Evolutionary conservation across 2,329 filamentous ascomycete genomes (phyloP).

Genomic region (Polychaeton citri): DNA sequence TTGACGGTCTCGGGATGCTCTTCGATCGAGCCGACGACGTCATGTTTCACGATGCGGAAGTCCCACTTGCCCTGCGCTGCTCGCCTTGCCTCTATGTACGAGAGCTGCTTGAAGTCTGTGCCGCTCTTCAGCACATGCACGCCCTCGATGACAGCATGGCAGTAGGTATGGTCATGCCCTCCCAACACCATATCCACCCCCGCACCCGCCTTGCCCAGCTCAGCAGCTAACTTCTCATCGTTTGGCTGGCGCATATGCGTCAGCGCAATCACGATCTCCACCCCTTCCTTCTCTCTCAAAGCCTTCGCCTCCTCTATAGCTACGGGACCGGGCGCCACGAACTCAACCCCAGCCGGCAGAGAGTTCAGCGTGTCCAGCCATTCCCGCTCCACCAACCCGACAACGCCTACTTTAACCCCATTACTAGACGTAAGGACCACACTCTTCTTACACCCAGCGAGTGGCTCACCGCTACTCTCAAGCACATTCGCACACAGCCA

Average conservation of each 20-base stretch:
- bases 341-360: slow-evolving; percentile 68
- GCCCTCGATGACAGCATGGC: slow-evolving; percentile 61
- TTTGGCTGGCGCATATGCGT: slow-evolving; percentile 83
- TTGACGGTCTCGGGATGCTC: slow-evolving; percentile 48
- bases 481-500: slow-evolving; percentile 85
- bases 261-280: slow-evolving; percentile 69
- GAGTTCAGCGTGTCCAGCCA: slow-evolving; percentile 84
- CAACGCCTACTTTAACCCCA: slow-evolving; percentile 72
- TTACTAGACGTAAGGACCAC: slow-evolving; percentile 67
- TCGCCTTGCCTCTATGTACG: slow-evolving; percentile 67
- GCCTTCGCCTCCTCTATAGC: slow-evolving; percentile 62
- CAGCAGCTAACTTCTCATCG: slow-evolving; percentile 70
- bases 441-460: slow-evolving; percentile 64
- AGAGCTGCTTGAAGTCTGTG: slow-evolving; percentile 84
- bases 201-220: slow-evolving; percentile 27
- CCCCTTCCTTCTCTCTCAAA: slow-evolving; percentile 56
- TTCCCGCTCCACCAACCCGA: slow-evolving; percentile 75
- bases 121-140: slow-evolving; percentile 78
- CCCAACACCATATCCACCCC: slow-evolving; percentile 71
- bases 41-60: slow-evolving; percentile 61
- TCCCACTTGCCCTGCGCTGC: slow-evolving; percentile 48
- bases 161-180: slow-evolving; percentile 83
- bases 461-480: slow-evolving; percentile 62
- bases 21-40: slow-evolving; percentile 56
- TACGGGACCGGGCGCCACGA: slow-evolving; percentile 63